Conservation (phyloP, 306 rosid genomes). For the Fragaria vesca region DNA sequence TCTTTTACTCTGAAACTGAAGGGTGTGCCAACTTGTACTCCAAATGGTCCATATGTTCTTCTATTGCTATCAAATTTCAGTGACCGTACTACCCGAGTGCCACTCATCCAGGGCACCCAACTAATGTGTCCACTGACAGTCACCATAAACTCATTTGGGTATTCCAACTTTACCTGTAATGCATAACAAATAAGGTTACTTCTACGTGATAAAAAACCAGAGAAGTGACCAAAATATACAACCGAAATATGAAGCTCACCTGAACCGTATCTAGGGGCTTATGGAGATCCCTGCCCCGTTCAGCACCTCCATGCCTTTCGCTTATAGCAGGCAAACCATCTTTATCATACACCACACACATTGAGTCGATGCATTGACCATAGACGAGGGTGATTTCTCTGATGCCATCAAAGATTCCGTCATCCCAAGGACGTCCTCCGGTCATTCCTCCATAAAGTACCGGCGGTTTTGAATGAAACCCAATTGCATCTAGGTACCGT, state of each 20-base stretch:
- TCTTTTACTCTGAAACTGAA: slow-evolving; percentile 17
- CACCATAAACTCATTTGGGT: background rate
- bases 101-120: background rate
- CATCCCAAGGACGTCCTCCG: background rate
- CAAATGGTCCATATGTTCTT: background rate
- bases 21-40: background rate
- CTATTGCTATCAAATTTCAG: background rate
- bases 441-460: background rate
- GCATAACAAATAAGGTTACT: background rate
- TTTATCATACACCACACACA: background rate
- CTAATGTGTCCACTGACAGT: background rate
- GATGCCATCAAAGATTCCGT: background rate
- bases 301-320: background rate
- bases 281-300: too few species aligned
- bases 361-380: background rate
- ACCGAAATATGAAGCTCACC: background rate
- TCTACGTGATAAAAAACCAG: too few species aligned
- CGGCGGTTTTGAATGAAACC: slow-evolving; percentile 26
- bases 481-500: slow-evolving; percentile 51
- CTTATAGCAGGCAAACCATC: background rate
- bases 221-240: too few species aligned
- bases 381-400: background rate
- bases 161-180: background rate
- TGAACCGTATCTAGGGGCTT: background rate
- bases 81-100: background rate